Percentiles rank a stretch among this genome's conserved stretches.
Evolutionary conservation across 2,329 filamentous ascomycete species (phyloP).

Genomic region (Colletotrichum sp.): DNA sequence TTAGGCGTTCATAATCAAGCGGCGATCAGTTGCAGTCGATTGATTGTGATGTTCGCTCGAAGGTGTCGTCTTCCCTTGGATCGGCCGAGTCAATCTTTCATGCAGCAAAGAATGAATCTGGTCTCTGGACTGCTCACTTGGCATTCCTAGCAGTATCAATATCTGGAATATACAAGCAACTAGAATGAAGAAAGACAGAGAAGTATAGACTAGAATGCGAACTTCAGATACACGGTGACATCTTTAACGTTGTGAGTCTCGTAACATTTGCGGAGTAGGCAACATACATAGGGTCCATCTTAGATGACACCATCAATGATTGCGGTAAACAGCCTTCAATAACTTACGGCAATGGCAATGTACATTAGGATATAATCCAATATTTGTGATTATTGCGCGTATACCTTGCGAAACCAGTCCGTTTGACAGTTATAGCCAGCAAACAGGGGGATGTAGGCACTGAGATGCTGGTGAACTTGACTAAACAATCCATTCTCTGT

Average conservation of each 20-base stretch:
- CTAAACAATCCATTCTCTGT: neutral
- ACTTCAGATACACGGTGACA: rapidly evolving
- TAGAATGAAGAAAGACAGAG: neutral
- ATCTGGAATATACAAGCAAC: neutral
- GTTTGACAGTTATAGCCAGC: neutral
- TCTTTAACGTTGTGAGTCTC: neutral
- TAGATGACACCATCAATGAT: no score
- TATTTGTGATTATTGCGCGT: neutral
- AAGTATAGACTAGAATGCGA: no score
- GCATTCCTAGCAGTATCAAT: neutral
- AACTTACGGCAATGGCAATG: no score
- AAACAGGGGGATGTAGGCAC: neutral
- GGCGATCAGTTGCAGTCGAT: neutral
- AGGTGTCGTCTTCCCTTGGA: neutral
- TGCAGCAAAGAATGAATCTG: neutral
- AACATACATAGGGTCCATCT: no score
- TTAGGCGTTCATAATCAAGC: no score
- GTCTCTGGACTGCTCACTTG: neutral
- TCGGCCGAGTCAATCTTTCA: neutral
- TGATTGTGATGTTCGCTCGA: neutral
- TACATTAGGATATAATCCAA: no score
- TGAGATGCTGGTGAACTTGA: neutral
- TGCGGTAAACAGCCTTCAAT: no score
- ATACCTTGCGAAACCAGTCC: neutral
- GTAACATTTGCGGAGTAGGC: neutral